Percentiles rank a stretch among this genome's conserved stretches.
Evolutionary conservation across 2,329 filamentous ascomycete genomes (phyloP).

Genomic region (Capronia epimyces): DNA sequence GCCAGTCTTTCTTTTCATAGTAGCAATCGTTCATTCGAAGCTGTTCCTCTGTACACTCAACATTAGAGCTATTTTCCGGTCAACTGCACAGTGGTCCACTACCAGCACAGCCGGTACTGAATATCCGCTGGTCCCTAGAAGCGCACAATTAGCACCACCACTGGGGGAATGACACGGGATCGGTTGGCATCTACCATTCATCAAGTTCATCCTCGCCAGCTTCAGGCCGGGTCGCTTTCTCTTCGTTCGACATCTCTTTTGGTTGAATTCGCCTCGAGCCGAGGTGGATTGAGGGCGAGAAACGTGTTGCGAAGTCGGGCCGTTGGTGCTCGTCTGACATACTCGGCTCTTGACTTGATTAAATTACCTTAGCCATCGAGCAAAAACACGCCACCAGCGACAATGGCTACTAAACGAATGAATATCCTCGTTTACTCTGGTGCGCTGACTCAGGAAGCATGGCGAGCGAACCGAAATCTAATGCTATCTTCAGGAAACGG

Average conservation of each 20-base stretch:
- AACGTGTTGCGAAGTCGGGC: conserved; percentile 2
- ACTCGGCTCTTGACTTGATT: not conserved
- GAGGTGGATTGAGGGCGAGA: conserved; percentile 11
- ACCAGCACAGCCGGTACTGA: conserved; percentile 87
- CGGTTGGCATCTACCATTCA: conserved; percentile 65
- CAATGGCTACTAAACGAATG: conserved; percentile 64
- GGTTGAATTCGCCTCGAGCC: conserved; percentile 1
- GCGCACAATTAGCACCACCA: conserved; percentile 1
- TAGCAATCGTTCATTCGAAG: conserved; percentile 90
- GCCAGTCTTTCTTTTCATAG: conserved; percentile 93
- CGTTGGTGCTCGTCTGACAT: conserved; percentile 6
- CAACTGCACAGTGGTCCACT: not conserved
- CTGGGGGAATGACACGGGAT: conserved; percentile 14
- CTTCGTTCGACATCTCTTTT: conserved; percentile 54
- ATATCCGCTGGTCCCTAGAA: conserved; percentile 89
- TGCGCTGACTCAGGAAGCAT: conserved; percentile 40
- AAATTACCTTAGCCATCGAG: not conserved
- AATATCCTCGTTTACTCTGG: conserved; percentile 93
- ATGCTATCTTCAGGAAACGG: conserved; percentile 60
- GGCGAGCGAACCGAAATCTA: conserved; percentile 31
- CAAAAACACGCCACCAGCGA: conserved; percentile 5
- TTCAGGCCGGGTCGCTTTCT: conserved; percentile 41
- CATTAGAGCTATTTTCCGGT: not conserved
- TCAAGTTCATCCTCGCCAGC: conserved; percentile 82
- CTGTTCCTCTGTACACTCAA: conserved; percentile 66